Evolutionary conservation across 75 land plant genomes (phyloP).

Genomic region (Selaginella moellendorffii): DNA sequence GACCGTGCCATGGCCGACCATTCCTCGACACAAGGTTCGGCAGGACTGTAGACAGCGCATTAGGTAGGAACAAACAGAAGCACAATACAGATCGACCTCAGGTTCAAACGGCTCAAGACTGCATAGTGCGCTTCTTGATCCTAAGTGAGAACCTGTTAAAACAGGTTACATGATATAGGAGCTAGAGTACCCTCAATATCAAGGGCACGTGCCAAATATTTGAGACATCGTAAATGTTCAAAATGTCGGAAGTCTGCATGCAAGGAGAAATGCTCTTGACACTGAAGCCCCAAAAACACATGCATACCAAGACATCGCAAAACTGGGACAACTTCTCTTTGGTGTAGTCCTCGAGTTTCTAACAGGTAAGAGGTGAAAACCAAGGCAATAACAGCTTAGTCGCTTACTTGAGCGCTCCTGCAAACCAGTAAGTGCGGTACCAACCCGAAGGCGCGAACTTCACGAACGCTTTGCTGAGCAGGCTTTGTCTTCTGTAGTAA

Average conservation of each 20-base stretch:
- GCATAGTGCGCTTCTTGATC: conserved; percentile 12
- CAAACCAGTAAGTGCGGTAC: background rate
- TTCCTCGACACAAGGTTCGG: no score
- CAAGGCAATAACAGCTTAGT: background rate
- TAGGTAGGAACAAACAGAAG: no score
- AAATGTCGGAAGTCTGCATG: background rate
- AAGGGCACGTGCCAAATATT: background rate
- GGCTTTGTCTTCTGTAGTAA: background rate
- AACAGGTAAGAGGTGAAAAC: conserved; percentile 7
- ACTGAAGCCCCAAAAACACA: no score
- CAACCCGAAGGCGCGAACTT: background rate
- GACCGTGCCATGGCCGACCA: no score
- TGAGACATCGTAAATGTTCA: background rate
- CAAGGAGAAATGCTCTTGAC: background rate
- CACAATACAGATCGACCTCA: conserved; percentile 9
- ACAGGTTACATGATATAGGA: no score
- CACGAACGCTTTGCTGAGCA: background rate
- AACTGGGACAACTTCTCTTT: background rate
- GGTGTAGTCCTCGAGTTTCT: background rate
- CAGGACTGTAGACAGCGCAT: no score
- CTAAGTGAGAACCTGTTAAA: no score
- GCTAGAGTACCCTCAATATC: background rate
- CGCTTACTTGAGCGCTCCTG: background rate
- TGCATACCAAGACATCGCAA: background rate
- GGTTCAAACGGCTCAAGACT: conserved; percentile 44